These are phyloP conservation scores for Malassezia nana DNA, from an alignment of 1,284 basidiomycete species.

Conservation along the genomic window DNA sequence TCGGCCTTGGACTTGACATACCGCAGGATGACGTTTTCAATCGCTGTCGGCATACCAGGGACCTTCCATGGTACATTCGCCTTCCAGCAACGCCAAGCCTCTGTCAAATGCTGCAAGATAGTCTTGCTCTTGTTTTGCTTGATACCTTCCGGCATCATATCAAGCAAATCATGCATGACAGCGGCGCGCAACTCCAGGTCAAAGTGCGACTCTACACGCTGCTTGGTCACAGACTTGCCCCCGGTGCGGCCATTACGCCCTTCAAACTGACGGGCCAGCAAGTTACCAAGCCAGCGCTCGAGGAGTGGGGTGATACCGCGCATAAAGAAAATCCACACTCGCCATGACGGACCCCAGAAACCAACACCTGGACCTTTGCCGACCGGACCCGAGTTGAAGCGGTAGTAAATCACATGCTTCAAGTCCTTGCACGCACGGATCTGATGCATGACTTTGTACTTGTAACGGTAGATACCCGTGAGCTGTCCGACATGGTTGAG, in stretches of 20 bases:
- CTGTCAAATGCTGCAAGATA: constrained; percentile 90
- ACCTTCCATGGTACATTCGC: constrained; percentile 98
- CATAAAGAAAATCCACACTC: constrained; percentile 99
- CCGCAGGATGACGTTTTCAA: constrained; percentile 96
- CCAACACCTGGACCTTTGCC: constrained; percentile 98
- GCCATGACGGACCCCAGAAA: constrained; percentile 99
- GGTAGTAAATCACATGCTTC: constrained; percentile 69
- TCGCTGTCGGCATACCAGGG: constrained; percentile 91
- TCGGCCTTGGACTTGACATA: constrained; percentile 99
- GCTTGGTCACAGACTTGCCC: constrained; percentile 80
- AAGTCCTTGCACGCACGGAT: constrained; percentile 98
- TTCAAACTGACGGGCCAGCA: constrained; percentile 95
- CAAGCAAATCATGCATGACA: constrained; percentile 92
- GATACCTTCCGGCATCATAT: constrained; percentile 93
- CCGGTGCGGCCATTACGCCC: constrained; percentile 83
- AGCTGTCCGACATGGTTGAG: constrained; percentile 95
- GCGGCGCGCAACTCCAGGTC: constrained; percentile 94
- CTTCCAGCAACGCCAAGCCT: constrained; percentile 95
- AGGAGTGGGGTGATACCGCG: constrained; percentile 94
- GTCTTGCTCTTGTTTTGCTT: constrained; percentile 99
- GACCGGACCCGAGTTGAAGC: constrained; percentile 98
- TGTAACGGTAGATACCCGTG: constrained; percentile 97
- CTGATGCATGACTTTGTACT: constrained; percentile 99
- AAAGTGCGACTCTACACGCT: constrained; percentile 96
- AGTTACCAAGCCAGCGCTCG: constrained; percentile 93